Conservation (phyloP, 768 basidiomycete species). For the Rhodotorula babjevae region DNA sequence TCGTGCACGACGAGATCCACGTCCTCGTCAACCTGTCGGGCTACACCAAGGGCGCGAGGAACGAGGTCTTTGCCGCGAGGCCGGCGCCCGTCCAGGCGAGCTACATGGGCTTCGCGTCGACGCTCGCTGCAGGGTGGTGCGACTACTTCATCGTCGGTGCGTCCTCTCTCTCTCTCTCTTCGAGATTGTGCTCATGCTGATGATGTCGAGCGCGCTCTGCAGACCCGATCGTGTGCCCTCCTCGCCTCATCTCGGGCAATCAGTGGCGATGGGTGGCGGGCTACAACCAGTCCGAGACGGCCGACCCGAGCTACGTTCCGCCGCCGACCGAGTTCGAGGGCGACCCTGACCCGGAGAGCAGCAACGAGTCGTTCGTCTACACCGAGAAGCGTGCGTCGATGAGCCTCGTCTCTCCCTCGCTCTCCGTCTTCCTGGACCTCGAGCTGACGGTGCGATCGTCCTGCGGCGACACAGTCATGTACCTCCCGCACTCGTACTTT, state of each 20-base stretch:
- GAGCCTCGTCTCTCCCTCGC: no score
- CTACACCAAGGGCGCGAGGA: constrained; percentile 56
- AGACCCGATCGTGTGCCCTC: constrained; percentile 53
- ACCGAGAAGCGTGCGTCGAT: constrained; percentile 38
- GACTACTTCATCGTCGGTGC: constrained; percentile 38
- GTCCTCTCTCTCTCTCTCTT: not conserved
- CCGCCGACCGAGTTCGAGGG: constrained; percentile 45
- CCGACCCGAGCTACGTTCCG: no score
- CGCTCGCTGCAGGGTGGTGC: constrained; percentile 49
- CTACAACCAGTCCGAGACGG: not conserved
- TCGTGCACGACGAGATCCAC: constrained; percentile 53
- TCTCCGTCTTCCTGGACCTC: not conserved
- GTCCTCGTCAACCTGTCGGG: constrained; percentile 52
- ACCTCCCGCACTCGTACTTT: constrained; percentile 47
- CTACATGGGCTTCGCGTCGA: constrained; percentile 56
- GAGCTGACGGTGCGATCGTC: not conserved
- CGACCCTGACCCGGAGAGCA: constrained; percentile 51
- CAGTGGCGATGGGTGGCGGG: constrained; percentile 25
- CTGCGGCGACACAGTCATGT: constrained; percentile 29
- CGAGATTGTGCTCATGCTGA: constrained; percentile 27
- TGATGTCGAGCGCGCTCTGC: constrained; percentile 24
- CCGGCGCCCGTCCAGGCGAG: constrained; percentile 54
- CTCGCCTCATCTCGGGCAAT: constrained; percentile 29
- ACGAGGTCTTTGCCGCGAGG: constrained; percentile 56
- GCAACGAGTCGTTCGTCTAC: constrained; percentile 51